Percentiles rank a stretch among this genome's conserved stretches.
Conservation (phyloP, 1,284 basidiomycete genomes). For the Melampsora occidentalis region DNA sequence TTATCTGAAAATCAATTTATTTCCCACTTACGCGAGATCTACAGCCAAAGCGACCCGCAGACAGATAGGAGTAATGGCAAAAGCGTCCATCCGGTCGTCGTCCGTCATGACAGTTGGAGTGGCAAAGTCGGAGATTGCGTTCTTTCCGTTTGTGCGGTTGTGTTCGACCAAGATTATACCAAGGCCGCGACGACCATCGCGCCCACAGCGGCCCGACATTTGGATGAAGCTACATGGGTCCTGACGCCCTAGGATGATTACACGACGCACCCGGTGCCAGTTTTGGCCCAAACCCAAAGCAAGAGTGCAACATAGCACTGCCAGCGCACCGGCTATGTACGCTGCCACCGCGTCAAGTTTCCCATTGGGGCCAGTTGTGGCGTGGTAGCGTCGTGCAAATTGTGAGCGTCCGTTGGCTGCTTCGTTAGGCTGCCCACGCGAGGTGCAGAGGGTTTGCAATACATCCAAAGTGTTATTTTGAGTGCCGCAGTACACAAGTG, state of each 20-base stretch:
- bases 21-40: too few species aligned
- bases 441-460: too few species aligned
- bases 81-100: too few species aligned
- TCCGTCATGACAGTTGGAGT: neutral
- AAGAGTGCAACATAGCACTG: neutral
- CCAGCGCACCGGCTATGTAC: neutral
- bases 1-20: too few species aligned
- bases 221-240: neutral
- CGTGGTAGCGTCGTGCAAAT: neutral
- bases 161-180: neutral
- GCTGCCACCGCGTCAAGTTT: neutral
- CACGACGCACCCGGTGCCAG: neutral
- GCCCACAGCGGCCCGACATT: neutral
- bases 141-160: neutral
- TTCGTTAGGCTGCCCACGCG: too few species aligned
- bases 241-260: neutral
- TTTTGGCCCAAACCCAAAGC: neutral
- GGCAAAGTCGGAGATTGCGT: neutral
- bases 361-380: neutral
- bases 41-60: too few species aligned
- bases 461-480: neutral
- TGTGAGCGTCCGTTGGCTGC: too few species aligned
- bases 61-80: too few species aligned
- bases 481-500: neutral
- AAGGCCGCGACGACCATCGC: neutral